phyloP scores from a whole-genome alignment of 352 stramenopile species.

The Phytophthora megakarya region DNA sequence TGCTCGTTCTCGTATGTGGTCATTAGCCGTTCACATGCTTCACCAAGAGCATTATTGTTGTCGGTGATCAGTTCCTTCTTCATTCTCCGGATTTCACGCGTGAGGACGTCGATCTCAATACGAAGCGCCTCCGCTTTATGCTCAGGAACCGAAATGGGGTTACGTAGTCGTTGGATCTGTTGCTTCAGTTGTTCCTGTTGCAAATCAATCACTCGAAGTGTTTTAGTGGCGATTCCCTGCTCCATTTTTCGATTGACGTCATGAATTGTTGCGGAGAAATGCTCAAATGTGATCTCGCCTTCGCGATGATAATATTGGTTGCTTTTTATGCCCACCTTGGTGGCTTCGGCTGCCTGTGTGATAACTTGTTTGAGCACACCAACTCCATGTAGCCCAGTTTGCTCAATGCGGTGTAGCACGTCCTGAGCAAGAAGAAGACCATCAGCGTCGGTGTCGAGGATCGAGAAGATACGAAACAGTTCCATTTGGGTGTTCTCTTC shows the following conservation, averaged over 20 bases:
- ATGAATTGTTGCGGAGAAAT: constrained; percentile 63
- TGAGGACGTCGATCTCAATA: constrained; percentile 68
- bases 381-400: constrained; percentile 48
- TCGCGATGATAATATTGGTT: constrained; percentile 31
- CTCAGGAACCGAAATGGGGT: constrained; percentile 16
- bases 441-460: constrained; percentile 66
- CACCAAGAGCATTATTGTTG: constrained; percentile 45
- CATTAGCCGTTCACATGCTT: constrained; percentile 65
- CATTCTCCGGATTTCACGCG: constrained; percentile 48
- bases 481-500: constrained; percentile 63
- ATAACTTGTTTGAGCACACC: constrained; percentile 57
- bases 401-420: constrained; percentile 55
- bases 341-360: constrained; percentile 49
- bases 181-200: constrained; percentile 44
- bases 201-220: constrained; percentile 51
- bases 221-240: constrained; percentile 63
- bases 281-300: constrained; percentile 72
- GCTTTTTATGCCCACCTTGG: constrained; percentile 30
- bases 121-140: constrained; percentile 27
- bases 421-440: constrained; percentile 57
- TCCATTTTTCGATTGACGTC: constrained; percentile 69
- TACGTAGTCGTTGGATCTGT: constrained; percentile 10
- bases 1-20: constrained; percentile 76
- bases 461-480: constrained; percentile 62
- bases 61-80: constrained; percentile 64